Conservation (phyloP, 2,329 filamentous ascomycete species). For the Pyrenophora teres region DNA sequence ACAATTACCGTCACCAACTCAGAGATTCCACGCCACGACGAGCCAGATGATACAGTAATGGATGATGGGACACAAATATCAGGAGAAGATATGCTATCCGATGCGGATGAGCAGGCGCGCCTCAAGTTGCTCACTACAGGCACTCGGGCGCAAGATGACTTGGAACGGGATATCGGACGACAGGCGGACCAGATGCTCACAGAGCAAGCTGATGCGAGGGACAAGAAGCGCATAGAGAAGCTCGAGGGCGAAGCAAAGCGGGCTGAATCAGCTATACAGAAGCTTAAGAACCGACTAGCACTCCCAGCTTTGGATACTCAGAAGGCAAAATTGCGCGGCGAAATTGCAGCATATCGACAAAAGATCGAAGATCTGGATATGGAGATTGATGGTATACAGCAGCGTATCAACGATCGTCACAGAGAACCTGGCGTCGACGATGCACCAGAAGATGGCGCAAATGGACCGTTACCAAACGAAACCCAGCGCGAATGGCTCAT, state of each 20-base stretch:
- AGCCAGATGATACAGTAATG: constrained; percentile 6
- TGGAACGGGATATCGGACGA: constrained; percentile 81
- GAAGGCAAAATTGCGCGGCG: constrained; percentile 63
- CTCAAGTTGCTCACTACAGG: constrained; percentile 46
- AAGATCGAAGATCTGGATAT: constrained; percentile 68
- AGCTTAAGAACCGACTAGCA: constrained; percentile 60
- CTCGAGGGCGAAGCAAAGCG: constrained; percentile 58
- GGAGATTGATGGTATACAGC: constrained; percentile 79
- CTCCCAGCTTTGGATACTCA: constrained; percentile 60
- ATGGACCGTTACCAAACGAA: constrained; percentile 74
- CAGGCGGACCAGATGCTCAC: constrained; percentile 65
- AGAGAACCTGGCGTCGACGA: constrained; percentile 57
- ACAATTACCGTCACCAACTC: constrained; percentile 10
- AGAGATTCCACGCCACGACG: constrained; percentile 12
- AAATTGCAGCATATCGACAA: constrained; percentile 68
- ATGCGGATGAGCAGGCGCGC: constrained; percentile 50
- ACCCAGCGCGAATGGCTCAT: constrained; percentile 88
- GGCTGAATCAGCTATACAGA: constrained; percentile 68
- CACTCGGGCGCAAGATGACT: constrained; percentile 80
- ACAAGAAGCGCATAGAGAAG: constrained; percentile 66
- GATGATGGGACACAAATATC: constrained; percentile 15
- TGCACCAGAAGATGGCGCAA: constrained; percentile 52
- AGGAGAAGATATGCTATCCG: constrained; percentile 31
- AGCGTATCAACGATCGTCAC: constrained; percentile 77
- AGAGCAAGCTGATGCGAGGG: constrained; percentile 67